Conservation (phyloP, 208 protist genomes). For the Porcisia deanei region DNA sequence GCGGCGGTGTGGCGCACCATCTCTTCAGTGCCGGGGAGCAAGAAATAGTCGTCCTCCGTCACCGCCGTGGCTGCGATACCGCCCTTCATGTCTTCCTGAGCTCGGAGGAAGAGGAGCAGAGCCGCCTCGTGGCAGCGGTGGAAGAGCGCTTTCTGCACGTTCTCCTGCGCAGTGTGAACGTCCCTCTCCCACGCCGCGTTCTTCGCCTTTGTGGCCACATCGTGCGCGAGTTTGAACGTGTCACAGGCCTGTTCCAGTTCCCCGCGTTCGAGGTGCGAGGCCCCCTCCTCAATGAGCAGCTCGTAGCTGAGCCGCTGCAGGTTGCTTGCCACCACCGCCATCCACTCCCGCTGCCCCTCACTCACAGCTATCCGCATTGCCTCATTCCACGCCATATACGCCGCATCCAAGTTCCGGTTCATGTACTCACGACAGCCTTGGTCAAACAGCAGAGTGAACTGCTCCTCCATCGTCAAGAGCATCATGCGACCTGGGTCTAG, state of each 20-base stretch:
- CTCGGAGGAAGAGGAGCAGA: conserved; percentile 70
- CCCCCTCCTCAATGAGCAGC: conserved; percentile 82
- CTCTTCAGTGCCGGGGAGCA: conserved; percentile 73
- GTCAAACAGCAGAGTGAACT: conserved; percentile 86
- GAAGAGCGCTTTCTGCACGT: conserved; percentile 87
- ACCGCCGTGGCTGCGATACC: conserved; percentile 20
- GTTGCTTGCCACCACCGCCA: conserved; percentile 87
- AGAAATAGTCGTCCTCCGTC: conserved; percentile 76
- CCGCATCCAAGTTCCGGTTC: conserved; percentile 71
- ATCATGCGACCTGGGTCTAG: conserved; percentile 27
- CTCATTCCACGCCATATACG: conserved; percentile 91
- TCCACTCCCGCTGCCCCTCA: conserved; percentile 90
- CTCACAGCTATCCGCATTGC: conserved; percentile 77
- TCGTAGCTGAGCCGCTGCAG: conserved; percentile 92
- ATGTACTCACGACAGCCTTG: conserved; percentile 80
- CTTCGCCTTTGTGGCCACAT: conserved; percentile 79
- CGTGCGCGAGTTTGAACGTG: conserved; percentile 69
- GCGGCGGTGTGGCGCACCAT: conserved; percentile 72
- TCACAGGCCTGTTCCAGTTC: conserved; percentile 73
- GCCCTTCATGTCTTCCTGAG: conserved; percentile 32
- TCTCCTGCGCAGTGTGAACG: conserved; percentile 71
- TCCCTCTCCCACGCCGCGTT: conserved; percentile 87
- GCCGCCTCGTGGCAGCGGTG: conserved; percentile 84
- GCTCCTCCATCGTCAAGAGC: conserved; percentile 43
- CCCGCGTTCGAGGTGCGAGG: conserved; percentile 57